These are phyloP conservation scores for Malus domestica DNA, from an alignment of 306 rosid species.

Conservation along the genomic window ASM211411v1 NC_041794.1:26687501-26688000, in stretches of 20 bases:
- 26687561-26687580: background rate
- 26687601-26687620: background rate
- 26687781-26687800: background rate
- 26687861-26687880: no score
- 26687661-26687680: background rate
- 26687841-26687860: no score
- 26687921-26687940: accelerated
- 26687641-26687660: background rate
- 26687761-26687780: background rate
- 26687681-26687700: background rate
- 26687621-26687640: slow-evolving; percentile 9
- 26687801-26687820: no score
- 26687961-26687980: no score
- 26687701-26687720: background rate
- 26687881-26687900: no score
- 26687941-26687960: no score
- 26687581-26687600: background rate
- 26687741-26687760: background rate
- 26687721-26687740: background rate
- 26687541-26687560: slow-evolving; percentile 81
- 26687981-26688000: no score
- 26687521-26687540: slow-evolving; percentile 35
- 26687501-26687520: slow-evolving; percentile 53
- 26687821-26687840: no score
- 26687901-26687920: no score